Conservation (phyloP, 2,329 filamentous ascomycete species). For the Macrophomina pseudophaseolina region DNA sequence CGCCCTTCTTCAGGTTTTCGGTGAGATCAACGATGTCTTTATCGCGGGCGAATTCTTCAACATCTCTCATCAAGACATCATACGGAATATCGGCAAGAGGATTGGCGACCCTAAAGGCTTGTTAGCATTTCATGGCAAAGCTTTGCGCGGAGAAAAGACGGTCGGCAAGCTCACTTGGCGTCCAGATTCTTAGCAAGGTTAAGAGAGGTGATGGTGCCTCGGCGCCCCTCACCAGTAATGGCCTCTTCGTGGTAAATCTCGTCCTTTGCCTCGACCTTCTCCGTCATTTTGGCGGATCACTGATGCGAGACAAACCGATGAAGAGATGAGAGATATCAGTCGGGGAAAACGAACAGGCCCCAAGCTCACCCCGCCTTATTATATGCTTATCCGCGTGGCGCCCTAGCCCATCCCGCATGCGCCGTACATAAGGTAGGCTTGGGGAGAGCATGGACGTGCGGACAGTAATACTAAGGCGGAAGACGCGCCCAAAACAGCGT, state of each 20-base stretch:
- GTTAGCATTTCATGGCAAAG: conserved; percentile 9
- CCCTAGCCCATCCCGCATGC: not conserved
- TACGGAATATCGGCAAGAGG: conserved; percentile 61
- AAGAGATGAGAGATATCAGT: not conserved
- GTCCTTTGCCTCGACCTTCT: conserved; percentile 22
- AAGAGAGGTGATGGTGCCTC: conserved; percentile 30
- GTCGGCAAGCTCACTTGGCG: conserved; percentile 29
- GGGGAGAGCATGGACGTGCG: not conserved
- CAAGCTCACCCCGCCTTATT: conserved; percentile 12
- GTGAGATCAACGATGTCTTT: conserved; percentile 65
- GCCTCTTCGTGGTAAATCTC: conserved; percentile 34
- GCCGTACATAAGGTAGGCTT: not conserved
- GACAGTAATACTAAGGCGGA: conserved; percentile 4
- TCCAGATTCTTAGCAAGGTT: conserved; percentile 30
- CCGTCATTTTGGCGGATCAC: conserved; percentile 2
- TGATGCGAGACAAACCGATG: not conserved
- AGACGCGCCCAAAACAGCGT: conserved; percentile 9
- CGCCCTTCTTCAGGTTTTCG: conserved; percentile 68
- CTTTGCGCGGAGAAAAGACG: not conserved
- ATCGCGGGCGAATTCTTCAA: conserved; percentile 65
- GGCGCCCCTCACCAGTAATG: conserved; percentile 27
- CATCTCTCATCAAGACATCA: conserved; percentile 57
- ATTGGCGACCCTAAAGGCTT: conserved; percentile 41
- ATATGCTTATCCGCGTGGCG: conserved; percentile 3
- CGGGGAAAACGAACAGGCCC: not conserved